Evolutionary conservation across 2,329 filamentous ascomycete genomes (phyloP).

Genomic region (Fusarium sp.): DNA sequence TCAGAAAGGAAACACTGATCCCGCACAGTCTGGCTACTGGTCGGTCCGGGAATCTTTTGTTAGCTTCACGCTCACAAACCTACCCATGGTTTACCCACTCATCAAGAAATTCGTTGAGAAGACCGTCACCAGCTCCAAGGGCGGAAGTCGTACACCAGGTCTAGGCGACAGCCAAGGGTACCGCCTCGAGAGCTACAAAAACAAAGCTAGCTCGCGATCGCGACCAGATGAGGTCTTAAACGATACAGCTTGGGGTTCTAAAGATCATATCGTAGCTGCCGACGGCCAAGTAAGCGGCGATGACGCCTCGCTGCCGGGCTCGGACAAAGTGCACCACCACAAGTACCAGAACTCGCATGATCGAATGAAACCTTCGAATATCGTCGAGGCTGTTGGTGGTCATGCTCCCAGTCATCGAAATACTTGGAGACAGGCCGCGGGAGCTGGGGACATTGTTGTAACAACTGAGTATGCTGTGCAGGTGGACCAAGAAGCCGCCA

Average conservation of each 20-base stretch:
- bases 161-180: constrained; percentile 17
- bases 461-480: constrained; percentile 12
- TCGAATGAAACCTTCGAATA: background rate
- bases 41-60: constrained; percentile 30
- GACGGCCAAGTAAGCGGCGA: constrained; percentile 7
- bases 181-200: constrained; percentile 15
- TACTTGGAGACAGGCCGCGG: constrained; percentile 11
- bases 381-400: background rate
- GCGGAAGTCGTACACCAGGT: constrained; percentile 8
- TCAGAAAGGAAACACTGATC: constrained; percentile 28
- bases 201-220: background rate
- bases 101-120: constrained; percentile 22
- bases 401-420: constrained; percentile 1
- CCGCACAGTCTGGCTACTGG: constrained; percentile 29
- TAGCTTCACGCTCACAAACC: constrained; percentile 29
- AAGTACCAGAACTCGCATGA: background rate
- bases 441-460: constrained; percentile 1
- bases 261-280: constrained; percentile 9
- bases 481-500: constrained; percentile 9
- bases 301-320: constrained; percentile 3
- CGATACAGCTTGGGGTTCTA: constrained; percentile 14
- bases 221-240: constrained; percentile 3
- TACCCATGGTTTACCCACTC: constrained; percentile 27
- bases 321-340: background rate
- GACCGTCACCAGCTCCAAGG: constrained; percentile 14